A percentile compares a stretch with the other conserved stretches of the same genome.
Conservation (phyloP, 1,139 yeast genomes). For the Diutina rugosa region DNA sequence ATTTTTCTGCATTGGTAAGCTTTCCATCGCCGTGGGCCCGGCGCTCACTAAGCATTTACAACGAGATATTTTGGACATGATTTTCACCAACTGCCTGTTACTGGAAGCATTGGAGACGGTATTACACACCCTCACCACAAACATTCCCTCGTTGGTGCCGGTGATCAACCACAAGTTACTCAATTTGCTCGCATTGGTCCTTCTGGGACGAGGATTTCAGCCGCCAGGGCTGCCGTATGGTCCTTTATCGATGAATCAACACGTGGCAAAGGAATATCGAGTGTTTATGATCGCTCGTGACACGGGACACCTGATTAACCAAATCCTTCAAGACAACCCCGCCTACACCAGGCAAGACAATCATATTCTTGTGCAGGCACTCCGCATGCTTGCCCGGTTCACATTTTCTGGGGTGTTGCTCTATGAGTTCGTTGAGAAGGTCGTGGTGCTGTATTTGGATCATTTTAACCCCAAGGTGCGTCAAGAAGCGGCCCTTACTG, state of each 20-base stretch:
- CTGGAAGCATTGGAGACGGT: conserved; percentile 73
- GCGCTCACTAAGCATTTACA: conserved; percentile 84
- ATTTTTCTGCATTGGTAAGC: conserved; percentile 77
- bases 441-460: conserved; percentile 70
- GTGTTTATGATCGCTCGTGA: conserved; percentile 62
- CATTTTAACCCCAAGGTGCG: conserved; percentile 72
- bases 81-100: conserved; percentile 67
- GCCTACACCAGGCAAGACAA: conserved; percentile 34
- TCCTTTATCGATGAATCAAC: conserved; percentile 46
- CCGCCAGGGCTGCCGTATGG: conserved; percentile 86
- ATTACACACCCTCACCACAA: conserved; percentile 48
- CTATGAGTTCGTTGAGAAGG: conserved; percentile 77
- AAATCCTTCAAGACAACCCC: conserved; percentile 23
- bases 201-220: conserved; percentile 70
- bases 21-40: conserved; percentile 89
- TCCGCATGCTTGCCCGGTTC: conserved; percentile 63
- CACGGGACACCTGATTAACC: conserved; percentile 31
- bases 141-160: conserved; percentile 71
- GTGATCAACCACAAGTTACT: conserved; percentile 61
- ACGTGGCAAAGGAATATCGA: conserved; percentile 66
- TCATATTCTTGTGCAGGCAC: conserved; percentile 49
- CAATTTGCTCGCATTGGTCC: conserved; percentile 60
- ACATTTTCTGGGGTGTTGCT: conserved; percentile 65
- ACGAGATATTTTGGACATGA: conserved; percentile 65
- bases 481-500: conserved; percentile 73